Conservation (phyloP, 768 basidiomycete species). For the Rhizopogon vulgaris region DNA sequence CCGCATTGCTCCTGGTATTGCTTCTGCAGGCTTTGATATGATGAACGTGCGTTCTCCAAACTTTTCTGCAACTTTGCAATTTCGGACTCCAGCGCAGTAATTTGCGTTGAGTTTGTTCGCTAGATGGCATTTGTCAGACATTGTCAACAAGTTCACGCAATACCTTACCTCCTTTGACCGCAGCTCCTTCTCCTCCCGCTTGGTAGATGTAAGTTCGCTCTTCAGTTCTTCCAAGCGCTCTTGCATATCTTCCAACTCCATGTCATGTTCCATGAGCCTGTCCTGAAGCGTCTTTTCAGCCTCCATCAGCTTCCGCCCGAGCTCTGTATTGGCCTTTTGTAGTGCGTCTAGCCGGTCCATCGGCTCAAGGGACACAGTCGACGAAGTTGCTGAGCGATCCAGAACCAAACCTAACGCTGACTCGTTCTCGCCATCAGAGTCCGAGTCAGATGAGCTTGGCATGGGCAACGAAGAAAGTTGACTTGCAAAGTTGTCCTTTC, state of each 20-base stretch:
- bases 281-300: slow-evolving; percentile 62
- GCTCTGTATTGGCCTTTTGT: slow-evolving; percentile 66
- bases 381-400: slow-evolving; percentile 53
- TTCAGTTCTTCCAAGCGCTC: slow-evolving; percentile 68
- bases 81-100: slow-evolving; percentile 68
- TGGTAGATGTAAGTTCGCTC: slow-evolving; percentile 70
- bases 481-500: slow-evolving; percentile 36
- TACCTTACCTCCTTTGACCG: slow-evolving; percentile 71
- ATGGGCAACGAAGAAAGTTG: slow-evolving; percentile 52
- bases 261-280: slow-evolving; percentile 70
- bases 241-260: slow-evolving; percentile 80
- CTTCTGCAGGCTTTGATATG: slow-evolving; percentile 73
- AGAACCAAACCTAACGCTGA: slow-evolving; percentile 50
- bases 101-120: slow-evolving; percentile 63
- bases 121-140: slow-evolving; percentile 19
- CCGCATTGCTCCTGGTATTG: slow-evolving; percentile 88
- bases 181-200: slow-evolving; percentile 91
- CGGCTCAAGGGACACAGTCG: slow-evolving; percentile 65
- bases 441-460: slow-evolving; percentile 41
- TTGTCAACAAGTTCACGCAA: background rate
- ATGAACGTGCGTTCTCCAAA: slow-evolving; percentile 66
- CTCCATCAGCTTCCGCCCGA: slow-evolving; percentile 71
- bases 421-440: slow-evolving; percentile 47
- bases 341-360: slow-evolving; percentile 70
- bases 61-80: slow-evolving; percentile 68